Evolutionary conservation across 1,139 yeast species (phyloP).

Genomic region (Torulaspora pretoriensis): DNA sequence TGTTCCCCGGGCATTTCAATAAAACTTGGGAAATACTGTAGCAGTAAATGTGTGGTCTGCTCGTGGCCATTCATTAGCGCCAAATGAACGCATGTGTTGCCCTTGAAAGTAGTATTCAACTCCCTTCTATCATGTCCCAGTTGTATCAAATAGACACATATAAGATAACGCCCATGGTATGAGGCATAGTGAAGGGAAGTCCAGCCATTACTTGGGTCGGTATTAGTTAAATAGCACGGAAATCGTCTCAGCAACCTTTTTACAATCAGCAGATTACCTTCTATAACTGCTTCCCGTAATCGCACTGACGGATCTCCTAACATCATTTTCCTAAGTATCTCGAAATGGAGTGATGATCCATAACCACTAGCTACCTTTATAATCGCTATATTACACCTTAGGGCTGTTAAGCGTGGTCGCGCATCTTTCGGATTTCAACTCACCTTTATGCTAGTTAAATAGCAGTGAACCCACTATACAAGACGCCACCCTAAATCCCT

Average conservation of each 20-base stretch:
- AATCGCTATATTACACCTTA: background rate
- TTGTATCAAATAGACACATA: slow-evolving; percentile 59
- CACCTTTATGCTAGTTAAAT: background rate
- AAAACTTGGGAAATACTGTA: slow-evolving; percentile 73
- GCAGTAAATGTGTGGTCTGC: slow-evolving; percentile 74
- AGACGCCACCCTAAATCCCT: background rate
- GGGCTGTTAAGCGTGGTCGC: background rate
- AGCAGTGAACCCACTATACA: background rate
- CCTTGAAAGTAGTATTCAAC: slow-evolving; percentile 55
- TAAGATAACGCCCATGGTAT: slow-evolving; percentile 70
- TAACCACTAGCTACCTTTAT: background rate
- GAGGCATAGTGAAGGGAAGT: slow-evolving; percentile 85
- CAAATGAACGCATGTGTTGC: slow-evolving; percentile 71
- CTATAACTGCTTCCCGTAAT: slow-evolving; percentile 67
- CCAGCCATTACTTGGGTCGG: slow-evolving; percentile 80
- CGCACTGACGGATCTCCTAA: slow-evolving; percentile 63
- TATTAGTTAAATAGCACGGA: slow-evolving; percentile 73
- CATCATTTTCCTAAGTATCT: slow-evolving; percentile 24
- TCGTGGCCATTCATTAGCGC: slow-evolving; percentile 66
- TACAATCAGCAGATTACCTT: slow-evolving; percentile 70
- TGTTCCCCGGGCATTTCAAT: slow-evolving; percentile 57
- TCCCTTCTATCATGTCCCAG: slow-evolving; percentile 50
- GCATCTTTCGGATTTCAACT: slow-evolving; percentile 4
- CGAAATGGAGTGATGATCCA: background rate
- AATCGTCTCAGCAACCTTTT: slow-evolving; percentile 64